Evolutionary conservation across 2,329 filamentous ascomycete genomes (phyloP), one percentile per base, ranked within the genome.

Genomic region (Fusarium sp.): DNA sequence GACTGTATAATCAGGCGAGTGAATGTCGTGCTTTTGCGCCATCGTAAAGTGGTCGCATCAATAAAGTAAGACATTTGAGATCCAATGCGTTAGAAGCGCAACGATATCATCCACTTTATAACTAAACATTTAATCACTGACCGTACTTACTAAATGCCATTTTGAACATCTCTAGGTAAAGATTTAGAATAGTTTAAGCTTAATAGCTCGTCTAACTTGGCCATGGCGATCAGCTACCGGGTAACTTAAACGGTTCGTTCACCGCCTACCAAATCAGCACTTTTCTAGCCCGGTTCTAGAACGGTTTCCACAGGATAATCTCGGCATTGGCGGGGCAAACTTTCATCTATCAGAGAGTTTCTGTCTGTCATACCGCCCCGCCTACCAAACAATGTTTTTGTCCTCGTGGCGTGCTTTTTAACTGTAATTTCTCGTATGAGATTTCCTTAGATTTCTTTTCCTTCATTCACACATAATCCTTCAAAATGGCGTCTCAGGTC

Each of bases 251-350:
- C 49, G 45, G 63, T 27, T 0, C 2, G 1, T n/a, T 63, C 40
- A 67, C 70, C 66, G 55, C 59, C 60, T 64, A 22, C 49, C 59
- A 8, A 22, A 55, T 70, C 42, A 22, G 20, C 27, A 27, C 43
- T 25, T 38, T 64, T 70, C 29, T 57, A 68, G 58, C 66, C 43
- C 58, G 9, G 25, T 70, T 68, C 63, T 61, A 57, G 59, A 64
- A 57, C 44, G 42, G 51, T 12, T 73, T 67, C 68, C 46, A 51
- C 64, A 73, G 60, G 70, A 74, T 77, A 77, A 65, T 56, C 72
- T 75, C 75, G 75, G 75, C 72, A 72, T 76, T 77, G 74, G 75
- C 72, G 75, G 74, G 74, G 75, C 71, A 73, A 64, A 69, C 55
- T 61, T 60, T 63, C n/a, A 14, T 25, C 11, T 38, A 12, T n/a